Conservation (phyloP, 257 asterid genomes). For the Nicotiana noctiflora region DNA sequence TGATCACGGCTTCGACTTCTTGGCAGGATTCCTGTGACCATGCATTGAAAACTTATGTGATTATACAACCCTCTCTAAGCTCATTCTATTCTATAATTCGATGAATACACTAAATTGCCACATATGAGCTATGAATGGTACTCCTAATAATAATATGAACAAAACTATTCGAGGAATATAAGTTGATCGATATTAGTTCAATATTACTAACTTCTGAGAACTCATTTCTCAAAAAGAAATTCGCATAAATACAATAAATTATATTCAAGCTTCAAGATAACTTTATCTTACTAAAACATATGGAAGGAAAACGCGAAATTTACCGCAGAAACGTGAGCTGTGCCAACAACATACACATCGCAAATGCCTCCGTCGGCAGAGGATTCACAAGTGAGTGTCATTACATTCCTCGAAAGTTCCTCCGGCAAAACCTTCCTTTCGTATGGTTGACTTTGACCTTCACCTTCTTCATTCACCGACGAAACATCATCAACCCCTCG, state of each 20-base stretch:
- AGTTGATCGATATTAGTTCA: not conserved
- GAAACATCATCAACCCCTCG: not conserved
- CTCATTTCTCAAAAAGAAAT: not conserved
- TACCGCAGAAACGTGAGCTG: conserved; percentile 55
- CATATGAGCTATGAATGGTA: not conserved
- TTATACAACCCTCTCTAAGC: not conserved
- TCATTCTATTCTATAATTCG: not conserved
- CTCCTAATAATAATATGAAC: not conserved
- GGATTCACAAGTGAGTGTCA: conserved; percentile 68
- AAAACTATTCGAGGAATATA: not conserved
- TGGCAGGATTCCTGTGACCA: conserved; percentile 68
- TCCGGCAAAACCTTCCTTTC: conserved; percentile 59
- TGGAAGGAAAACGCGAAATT: not conserved
- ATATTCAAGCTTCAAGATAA: not conserved
- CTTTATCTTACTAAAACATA: not conserved
- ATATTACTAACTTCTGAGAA: not conserved
- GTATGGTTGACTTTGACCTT: not conserved
- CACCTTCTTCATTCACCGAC: not conserved
- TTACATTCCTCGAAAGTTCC: conserved; percentile 54
- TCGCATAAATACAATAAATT: not conserved
- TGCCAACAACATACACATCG: conserved; percentile 82
- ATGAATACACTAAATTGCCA: not conserved
- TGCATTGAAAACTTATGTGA: not conserved
- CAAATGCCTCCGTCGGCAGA: conserved; percentile 67
- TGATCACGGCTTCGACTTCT: conserved; percentile 78